Base-by-base conservation (phyloP, 768 basidiomycete species). In the Boletus edulis region DNA sequence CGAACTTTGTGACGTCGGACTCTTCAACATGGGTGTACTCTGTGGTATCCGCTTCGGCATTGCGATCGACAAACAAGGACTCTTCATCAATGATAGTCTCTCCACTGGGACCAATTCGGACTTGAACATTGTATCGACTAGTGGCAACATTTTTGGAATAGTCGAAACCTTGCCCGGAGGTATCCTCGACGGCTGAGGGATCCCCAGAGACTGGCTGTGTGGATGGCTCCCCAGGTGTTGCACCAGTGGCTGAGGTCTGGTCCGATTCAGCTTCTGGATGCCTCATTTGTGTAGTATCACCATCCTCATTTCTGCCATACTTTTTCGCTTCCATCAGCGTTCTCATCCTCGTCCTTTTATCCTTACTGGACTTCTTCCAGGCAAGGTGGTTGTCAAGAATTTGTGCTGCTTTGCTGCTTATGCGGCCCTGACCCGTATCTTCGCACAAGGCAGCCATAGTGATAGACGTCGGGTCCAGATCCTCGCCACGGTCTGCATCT, bases 1-100 rank as follows among this genome's bases (percentile, higher is more conserved):
- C 82, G 63, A 95, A 94, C 62, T 90, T 90, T 9, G 85, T 86
- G 47, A 84, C 79, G 61, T 94, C 93, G 0, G 85, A 89, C 68
- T 92, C 90, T 49, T 89, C 84, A 34, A 93, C 78, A 61, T 91
- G 89, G 3, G 84, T 86, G 64, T 91, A 90, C 55, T 82, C 77
- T 27, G 81, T 78, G 1, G 86, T 86, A 46, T 91, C 88, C 41
- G 79, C 79, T 62, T 86, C 88, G 18, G 79, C 77, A 46, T 74
- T 72, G 11, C 89, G 84, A 60, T 93, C 90, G 31, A 94, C 87
- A 45, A 87, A 84, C 18, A 94, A 73, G 13, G 89, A 91, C 24
- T 89, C 83, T 67, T 94, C 91, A 62, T 96, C 92, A 53, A 95
- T 81, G 47, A 94, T 81, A 8, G 89, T 87, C 71, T 93, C 87